Conservation (phyloP, 768 basidiomycete species). For the Megacollybia marginata region DNA sequence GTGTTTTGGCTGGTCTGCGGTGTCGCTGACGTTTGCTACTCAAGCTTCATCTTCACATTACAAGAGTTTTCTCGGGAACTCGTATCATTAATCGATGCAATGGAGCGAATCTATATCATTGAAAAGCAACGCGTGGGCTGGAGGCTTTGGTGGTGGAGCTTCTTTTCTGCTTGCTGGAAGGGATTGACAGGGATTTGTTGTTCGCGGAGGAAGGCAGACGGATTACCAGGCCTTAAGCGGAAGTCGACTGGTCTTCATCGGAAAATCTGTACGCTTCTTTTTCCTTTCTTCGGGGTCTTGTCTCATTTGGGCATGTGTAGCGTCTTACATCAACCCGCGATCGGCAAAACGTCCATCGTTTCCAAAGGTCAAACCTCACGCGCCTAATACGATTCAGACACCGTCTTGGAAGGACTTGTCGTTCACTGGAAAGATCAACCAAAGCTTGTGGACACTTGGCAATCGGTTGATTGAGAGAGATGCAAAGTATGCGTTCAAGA, state of each 20-base stretch:
- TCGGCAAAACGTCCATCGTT: conserved; percentile 46
- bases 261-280: conserved; percentile 1
- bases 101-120: conserved; percentile 68
- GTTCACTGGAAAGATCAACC: conserved; percentile 54
- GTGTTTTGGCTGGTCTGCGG: not conserved
- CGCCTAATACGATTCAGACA: conserved; percentile 80
- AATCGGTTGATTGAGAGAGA: conserved; percentile 61
- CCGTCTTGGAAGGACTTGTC: conserved; percentile 57
- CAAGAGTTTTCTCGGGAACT: conserved; percentile 91
- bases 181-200: conserved; percentile 1
- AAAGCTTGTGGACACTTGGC: conserved; percentile 68
- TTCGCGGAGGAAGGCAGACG: not conserved
- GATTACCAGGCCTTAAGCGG: not conserved
- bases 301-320: not conserved
- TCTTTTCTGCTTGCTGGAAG: conserved; percentile 12
- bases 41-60: conserved; percentile 90
- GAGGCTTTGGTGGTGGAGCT: conserved; percentile 30
- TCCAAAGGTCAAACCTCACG: conserved; percentile 76
- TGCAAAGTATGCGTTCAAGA: conserved; percentile 83
- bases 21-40: not conserved
- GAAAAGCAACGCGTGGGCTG: conserved; percentile 41
- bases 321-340: conserved; percentile 40
- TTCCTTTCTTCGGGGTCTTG: not conserved
- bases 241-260: conserved; percentile 4
- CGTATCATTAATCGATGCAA: conserved; percentile 73